Base-by-base conservation (phyloP, 352 stramenopile genomes). In the Phytophthora ramorum region DNA sequence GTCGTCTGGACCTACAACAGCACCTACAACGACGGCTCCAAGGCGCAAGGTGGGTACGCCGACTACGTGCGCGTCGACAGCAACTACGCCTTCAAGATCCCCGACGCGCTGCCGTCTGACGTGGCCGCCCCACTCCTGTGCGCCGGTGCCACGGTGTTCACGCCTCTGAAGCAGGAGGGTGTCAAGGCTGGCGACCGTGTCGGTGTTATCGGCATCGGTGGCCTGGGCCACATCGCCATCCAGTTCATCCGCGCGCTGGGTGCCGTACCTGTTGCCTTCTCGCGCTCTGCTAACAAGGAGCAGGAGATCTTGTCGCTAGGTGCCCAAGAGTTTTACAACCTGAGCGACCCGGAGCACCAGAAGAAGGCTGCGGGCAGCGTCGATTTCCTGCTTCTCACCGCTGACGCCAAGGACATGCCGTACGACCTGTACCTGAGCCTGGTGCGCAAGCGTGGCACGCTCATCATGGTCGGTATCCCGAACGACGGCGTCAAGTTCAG, bases 401-500 rank as follows among this genome's bases (percentile, higher is more conserved):
- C 56, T 6, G 45, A 56, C 26, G 44, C 45, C 22, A 50, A 40
- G 2, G 45, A 63, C 45, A 63, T 63, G 56, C 45, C 44, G n/a
- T 56, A 56, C 56, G 47, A 34, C 17, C n/a, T 63, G 17, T 87
- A 87, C 58, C 43, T 90, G 63, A 61, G 53, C 2, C 56, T 92
- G 10, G 56, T 97, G 9, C 64, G 68, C 69, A 91, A 69, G 45
- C 61, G 61, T n/a, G 61, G 61, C 35, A 69, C 52, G 17, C 35
- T 69, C 52, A 54, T 69, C 20, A 68, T 95, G 40, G 57, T 97
- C 0, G 86, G 87, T 8, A 41, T 79, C 9, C 79, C 89, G 16
- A 48, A 78, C 4, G 66, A 95, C 62, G 38, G 81, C 19, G 71
- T 95, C 19, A 70, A 76, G 24, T 69, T 96, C 48, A 57, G 76